A percentile compares a stretch with the other conserved stretches of the same genome.
phyloP scores from a whole-genome alignment of 2,329 filamentous ascomycete genomes.

The Dothideomycetes sp. region DNA sequence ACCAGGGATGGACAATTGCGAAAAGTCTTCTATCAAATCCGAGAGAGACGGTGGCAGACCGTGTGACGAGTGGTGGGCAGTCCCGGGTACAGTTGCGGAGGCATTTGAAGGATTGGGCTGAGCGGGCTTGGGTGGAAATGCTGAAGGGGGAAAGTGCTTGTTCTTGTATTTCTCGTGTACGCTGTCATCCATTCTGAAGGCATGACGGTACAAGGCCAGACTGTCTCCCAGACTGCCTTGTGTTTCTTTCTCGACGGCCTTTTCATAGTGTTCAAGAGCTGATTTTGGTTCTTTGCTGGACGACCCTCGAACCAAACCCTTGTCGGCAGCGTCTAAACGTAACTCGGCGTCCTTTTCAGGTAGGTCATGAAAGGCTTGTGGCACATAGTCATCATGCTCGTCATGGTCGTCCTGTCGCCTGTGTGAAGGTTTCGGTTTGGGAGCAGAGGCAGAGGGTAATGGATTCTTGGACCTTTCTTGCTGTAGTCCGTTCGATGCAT shows the following conservation, averaged over 20 bases:
- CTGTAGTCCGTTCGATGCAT: not conserved
- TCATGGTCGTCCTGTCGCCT: conserved; percentile 9
- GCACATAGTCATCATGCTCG: conserved; percentile 30
- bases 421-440: conserved; percentile 3
- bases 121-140: conserved; percentile 40
- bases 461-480: not conserved
- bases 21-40: conserved; percentile 69
- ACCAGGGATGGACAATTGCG: conserved; percentile 57
- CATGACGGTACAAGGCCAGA: conserved; percentile 75
- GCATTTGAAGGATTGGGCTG: conserved; percentile 41
- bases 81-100: conserved; percentile 42
- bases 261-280: conserved; percentile 87
- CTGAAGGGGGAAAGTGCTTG: conserved; percentile 72
- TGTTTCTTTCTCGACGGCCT: conserved; percentile 78
- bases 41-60: conserved; percentile 46
- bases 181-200: conserved; percentile 74
- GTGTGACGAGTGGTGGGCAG: conserved; percentile 47
- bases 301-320: conserved; percentile 28
- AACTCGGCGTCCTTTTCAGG: conserved; percentile 38
- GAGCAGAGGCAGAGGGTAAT: not conserved
- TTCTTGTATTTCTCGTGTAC: conserved; percentile 84
- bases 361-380: conserved; percentile 36
- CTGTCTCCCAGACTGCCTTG: conserved; percentile 84
- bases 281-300: conserved; percentile 50
- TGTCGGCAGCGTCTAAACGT: conserved; percentile 31